These are phyloP conservation scores for Agrostemma githago DNA, from an alignment of 148 eudicot genomes.

Conservation along the genomic window DNA sequence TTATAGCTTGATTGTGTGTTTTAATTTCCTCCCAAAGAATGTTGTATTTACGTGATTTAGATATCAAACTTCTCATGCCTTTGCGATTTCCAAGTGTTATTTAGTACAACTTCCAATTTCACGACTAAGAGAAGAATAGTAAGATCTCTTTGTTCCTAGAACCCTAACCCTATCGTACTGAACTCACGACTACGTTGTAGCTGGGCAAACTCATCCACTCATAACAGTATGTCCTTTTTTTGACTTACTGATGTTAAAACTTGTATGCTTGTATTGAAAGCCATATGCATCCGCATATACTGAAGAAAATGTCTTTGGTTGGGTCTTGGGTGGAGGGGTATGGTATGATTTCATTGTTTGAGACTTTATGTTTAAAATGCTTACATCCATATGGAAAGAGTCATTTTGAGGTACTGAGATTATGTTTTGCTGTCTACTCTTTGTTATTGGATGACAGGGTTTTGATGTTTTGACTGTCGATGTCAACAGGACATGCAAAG, in stretches of 20 bases:
- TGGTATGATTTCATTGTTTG: not conserved
- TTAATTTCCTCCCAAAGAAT: not conserved
- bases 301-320: too few species aligned
- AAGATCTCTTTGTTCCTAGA: too few species aligned
- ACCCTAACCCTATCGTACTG: too few species aligned
- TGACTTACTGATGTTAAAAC: too few species aligned
- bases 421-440: not conserved
- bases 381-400: not conserved
- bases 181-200: too few species aligned
- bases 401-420: not conserved
- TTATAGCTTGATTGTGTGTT: not conserved
- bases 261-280: too few species aligned
- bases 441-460: conserved; percentile 50
- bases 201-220: too few species aligned
- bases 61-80: not conserved
- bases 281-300: too few species aligned
- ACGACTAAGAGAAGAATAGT: not conserved
- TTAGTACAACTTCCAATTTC: not conserved
- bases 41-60: not conserved
- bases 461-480: conserved; percentile 77
- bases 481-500: conserved; percentile 80
- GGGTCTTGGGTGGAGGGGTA: too few species aligned
- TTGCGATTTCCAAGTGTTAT: not conserved
- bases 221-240: too few species aligned
- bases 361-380: not conserved